Evolutionary conservation across 441 rosid species (phyloP).

Genomic region (Francoa sonchifolia): DNA sequence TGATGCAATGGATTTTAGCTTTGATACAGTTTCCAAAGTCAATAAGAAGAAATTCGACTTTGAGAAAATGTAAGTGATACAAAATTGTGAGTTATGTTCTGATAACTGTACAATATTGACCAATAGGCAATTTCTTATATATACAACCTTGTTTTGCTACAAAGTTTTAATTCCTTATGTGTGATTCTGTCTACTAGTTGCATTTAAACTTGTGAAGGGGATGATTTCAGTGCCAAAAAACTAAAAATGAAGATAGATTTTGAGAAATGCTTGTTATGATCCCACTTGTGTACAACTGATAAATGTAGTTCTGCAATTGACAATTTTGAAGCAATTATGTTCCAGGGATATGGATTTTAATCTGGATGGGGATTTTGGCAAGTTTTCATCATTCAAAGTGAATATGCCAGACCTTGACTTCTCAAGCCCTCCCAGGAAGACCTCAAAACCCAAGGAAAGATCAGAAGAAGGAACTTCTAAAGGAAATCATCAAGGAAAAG

Average conservation of each 20-base stretch:
- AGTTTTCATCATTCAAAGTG: conserved; percentile 63
- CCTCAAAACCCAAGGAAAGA: conserved; percentile 37
- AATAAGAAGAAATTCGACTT: conserved; percentile 46
- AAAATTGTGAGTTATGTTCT: not conserved
- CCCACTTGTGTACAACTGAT: conserved; percentile 5
- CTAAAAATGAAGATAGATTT: too few species aligned
- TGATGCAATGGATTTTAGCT: conserved; percentile 59
- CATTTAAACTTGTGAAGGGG: not conserved
- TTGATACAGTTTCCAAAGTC: conserved; percentile 38
- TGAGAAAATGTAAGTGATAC: conserved; percentile 51
- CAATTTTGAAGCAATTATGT: conserved; percentile 1
- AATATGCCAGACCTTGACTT: conserved; percentile 85
- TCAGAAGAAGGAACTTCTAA: conserved; percentile 34
- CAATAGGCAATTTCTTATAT: not conserved
- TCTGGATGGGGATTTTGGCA: conserved; percentile 59
- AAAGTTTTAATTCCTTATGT: not conserved
- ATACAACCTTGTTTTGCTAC: not conserved
- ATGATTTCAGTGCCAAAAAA: too few species aligned
- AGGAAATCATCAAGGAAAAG: conserved; percentile 28
- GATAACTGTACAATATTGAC: not conserved
- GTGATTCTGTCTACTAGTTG: not conserved
- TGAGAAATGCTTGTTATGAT: not conserved
- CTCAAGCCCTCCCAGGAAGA: conserved; percentile 39
- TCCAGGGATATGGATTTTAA: conserved; percentile 81
- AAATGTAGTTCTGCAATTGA: conserved; percentile 1